Percentiles rank a stretch among this genome's conserved stretches.
Evolutionary conservation across 345 rosid species (phyloP).

Genomic region (Populus tremula): DNA sequence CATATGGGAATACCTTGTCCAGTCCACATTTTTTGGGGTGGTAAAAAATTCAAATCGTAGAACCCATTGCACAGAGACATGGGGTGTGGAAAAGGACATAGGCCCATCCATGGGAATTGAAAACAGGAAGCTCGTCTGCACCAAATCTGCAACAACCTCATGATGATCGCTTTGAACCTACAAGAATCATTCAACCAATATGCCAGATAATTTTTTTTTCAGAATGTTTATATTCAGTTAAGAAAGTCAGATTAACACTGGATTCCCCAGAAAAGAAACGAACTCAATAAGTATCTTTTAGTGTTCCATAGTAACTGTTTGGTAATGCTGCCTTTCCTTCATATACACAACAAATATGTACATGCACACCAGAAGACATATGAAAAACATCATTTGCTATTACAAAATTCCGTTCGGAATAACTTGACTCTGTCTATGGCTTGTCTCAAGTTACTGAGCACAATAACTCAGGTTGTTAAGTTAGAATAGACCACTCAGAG

Average conservation of each 20-base stretch:
- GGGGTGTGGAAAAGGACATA: conserved; percentile 85
- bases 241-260: neutral
- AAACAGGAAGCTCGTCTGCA: conserved; percentile 94
- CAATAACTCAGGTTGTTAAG: too few relatives aligned
- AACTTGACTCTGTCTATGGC: too few relatives aligned
- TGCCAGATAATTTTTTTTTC: neutral
- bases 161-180: conserved; percentile 95
- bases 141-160: conserved; percentile 88
- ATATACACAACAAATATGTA: too few relatives aligned
- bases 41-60: conserved; percentile 86
- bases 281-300: neutral
- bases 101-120: conserved; percentile 96
- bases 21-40: conserved; percentile 72
- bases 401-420: too few relatives aligned
- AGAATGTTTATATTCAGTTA: neutral
- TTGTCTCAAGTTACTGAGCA: too few relatives aligned
- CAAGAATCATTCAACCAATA: conserved; percentile 18
- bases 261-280: neutral
- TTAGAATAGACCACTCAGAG: too few relatives aligned
- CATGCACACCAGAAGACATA: too few relatives aligned
- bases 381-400: too few relatives aligned
- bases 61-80: conserved; percentile 83
- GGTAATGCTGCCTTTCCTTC: neutral
- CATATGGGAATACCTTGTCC: conserved; percentile 56
- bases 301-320: neutral